Evolutionary conservation across 2,329 filamentous ascomycete species (phyloP).

Genomic region (Sporothrix euskadiensis): DNA sequence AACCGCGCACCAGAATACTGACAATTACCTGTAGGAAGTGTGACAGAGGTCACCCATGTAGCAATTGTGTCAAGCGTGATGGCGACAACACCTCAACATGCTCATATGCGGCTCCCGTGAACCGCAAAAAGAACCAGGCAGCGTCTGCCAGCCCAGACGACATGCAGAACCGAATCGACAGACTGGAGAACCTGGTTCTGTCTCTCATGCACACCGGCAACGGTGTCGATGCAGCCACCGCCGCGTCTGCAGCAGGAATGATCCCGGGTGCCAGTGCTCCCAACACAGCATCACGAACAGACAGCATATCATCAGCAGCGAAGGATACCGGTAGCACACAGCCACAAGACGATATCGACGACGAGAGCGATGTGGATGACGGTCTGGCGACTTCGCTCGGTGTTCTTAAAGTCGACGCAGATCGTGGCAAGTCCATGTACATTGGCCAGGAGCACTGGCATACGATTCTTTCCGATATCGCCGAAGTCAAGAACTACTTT

Average conservation of each 20-base stretch:
- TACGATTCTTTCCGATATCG: slow-evolving; percentile 75
- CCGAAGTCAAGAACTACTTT: slow-evolving; percentile 94
- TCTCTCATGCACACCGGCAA: slow-evolving; percentile 89
- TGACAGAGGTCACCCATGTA: slow-evolving; percentile 85
- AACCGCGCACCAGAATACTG: slow-evolving; percentile 1
- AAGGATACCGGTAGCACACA: slow-evolving; percentile 33
- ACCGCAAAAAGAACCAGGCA: slow-evolving; percentile 72
- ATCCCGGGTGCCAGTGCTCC: slow-evolving; percentile 33
- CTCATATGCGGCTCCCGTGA: slow-evolving; percentile 73
- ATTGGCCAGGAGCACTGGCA: slow-evolving; percentile 84
- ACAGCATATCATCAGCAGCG: slow-evolving; percentile 47
- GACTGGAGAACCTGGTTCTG: slow-evolving; percentile 86
- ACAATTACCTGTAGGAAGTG: slow-evolving; percentile 66
- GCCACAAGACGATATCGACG: slow-evolving; percentile 51
- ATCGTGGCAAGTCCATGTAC: slow-evolving; percentile 77
- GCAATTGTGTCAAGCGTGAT: slow-evolving; percentile 91
- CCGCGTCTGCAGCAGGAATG: slow-evolving; percentile 35
- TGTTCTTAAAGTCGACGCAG: slow-evolving; percentile 76
- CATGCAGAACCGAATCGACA: slow-evolving; percentile 98
- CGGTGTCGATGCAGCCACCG: slow-evolving; percentile 45
- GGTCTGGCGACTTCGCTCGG: slow-evolving; percentile 71
- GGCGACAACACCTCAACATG: slow-evolving; percentile 78
- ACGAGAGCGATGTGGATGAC: slow-evolving; percentile 70
- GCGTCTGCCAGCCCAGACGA: slow-evolving; percentile 73
- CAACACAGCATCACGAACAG: slow-evolving; percentile 42